Evolutionary conservation across 2,329 filamentous ascomycete genomes (phyloP).

Genomic region (Plectosphaerella sp.): DNA sequence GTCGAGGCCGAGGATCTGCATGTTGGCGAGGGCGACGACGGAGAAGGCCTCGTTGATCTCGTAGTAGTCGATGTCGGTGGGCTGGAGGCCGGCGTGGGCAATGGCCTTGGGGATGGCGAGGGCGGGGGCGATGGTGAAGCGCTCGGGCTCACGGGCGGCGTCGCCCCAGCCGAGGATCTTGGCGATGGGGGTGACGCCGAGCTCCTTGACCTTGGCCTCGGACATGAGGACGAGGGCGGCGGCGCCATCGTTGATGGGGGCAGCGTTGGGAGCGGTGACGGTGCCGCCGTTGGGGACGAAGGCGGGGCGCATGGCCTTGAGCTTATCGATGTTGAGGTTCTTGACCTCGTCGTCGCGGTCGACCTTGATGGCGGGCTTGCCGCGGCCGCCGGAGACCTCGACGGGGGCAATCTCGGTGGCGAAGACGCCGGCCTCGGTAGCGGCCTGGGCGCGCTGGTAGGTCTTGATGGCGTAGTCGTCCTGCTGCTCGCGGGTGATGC

Average conservation of each 20-base stretch:
- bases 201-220: slow-evolving; percentile 88
- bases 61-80: slow-evolving; percentile 80
- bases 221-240: slow-evolving; percentile 90
- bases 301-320: slow-evolving; percentile 78
- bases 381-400: slow-evolving; percentile 80
- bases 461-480: slow-evolving; percentile 94
- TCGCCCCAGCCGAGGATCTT: slow-evolving; percentile 98
- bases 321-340: slow-evolving; percentile 83
- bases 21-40: slow-evolving; percentile 91
- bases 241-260: slow-evolving; percentile 91
- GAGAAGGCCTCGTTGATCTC: slow-evolving; percentile 99
- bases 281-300: slow-evolving; percentile 79
- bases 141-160: slow-evolving; percentile 83
- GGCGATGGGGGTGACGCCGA: slow-evolving; percentile 84
- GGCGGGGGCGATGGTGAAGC: slow-evolving; percentile 92
- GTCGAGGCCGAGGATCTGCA: slow-evolving; percentile 78
- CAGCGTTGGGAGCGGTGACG: slow-evolving; percentile 93
- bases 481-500: slow-evolving; percentile 77
- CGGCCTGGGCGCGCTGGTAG: slow-evolving; percentile 89
- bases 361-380: slow-evolving; percentile 79
- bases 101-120: slow-evolving; percentile 96
- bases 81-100: slow-evolving; percentile 81
- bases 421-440: slow-evolving; percentile 78
- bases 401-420: slow-evolving; percentile 82
- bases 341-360: slow-evolving; percentile 93